Evolutionary conservation across 129 eudicot genomes (phyloP), one percentile per base, ranked within the genome.

Genomic region (Flaveria linearis): DNA sequence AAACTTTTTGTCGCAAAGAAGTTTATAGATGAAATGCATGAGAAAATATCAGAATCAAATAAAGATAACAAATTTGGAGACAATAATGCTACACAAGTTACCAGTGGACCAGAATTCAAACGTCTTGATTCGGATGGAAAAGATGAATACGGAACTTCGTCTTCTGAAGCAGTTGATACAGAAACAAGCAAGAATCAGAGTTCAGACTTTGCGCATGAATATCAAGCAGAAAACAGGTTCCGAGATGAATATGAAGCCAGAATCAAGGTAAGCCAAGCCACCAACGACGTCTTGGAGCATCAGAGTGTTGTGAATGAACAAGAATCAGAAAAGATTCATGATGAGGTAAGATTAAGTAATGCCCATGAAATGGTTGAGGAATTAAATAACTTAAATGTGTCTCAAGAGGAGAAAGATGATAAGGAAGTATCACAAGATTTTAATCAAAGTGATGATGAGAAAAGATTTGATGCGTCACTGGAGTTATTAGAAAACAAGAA

Each of bases 171-270:
- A 46, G 72, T 78, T 33, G 76, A 69, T 71, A 77, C 55, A 18
- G 89, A 73, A 68, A 85, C 81, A 83, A 52, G 51, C 56, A 82
- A 69, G 76, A 43, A 73, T 14, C 80, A 30, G 45, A 50, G 71
- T 43, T 66, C 80, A 45, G 82, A 73, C 57, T 62, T 69, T 50
- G 60, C 65, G 68, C 84, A 70, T 57, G 73, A 23, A 13, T 58
- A 18, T 52, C 56, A 52, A 52, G 68, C 30, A 18, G 39, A 64
- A 72, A 49, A 57, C 16, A 14, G 62, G 25, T 39, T 78, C 73
- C 22, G 45, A 56, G 75, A 68, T 75, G 75, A 77, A 66, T 36
- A 74, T 72, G 84, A 73, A 72, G 55, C 30, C 7, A 10, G 56
- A 26, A 16, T 55, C 77, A 68, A 62, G 80, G 79, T 79, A 76